A percentile compares a stretch with the other conserved stretches of the same genome.
phyloP scores from a whole-genome alignment of 495 filamentous ascomycete species.

The Saxophila tyrrhenica region DNA sequence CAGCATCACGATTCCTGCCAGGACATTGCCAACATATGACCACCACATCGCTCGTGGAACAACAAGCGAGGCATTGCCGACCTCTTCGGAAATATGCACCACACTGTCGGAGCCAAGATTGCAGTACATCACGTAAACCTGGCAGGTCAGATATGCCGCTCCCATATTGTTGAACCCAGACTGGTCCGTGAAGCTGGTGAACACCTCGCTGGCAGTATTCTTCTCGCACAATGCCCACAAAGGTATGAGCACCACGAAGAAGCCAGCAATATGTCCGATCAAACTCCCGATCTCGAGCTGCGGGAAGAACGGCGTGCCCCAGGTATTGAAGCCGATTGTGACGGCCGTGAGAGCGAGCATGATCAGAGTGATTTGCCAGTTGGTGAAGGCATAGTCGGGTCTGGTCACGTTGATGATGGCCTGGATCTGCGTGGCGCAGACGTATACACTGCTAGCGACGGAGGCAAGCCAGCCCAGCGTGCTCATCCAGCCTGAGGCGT shows the following conservation, averaged over 20 bases:
- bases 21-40: constrained; percentile 18
- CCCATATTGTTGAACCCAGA: constrained; percentile 30
- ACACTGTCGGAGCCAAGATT: constrained; percentile 17
- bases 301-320: constrained; percentile 30
- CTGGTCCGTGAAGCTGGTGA: constrained; percentile 27
- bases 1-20: constrained; percentile 24
- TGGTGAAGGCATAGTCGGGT: constrained; percentile 22
- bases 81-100: constrained; percentile 24
- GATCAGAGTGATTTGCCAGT: constrained; percentile 32
- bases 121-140: constrained; percentile 32
- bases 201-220: constrained; percentile 25
- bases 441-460: constrained; percentile 26
- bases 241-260: constrained; percentile 30
- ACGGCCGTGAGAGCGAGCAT: constrained; percentile 29
- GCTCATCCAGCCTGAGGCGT: constrained; percentile 40
- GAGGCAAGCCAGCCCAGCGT: constrained; percentile 34
- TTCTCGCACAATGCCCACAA: constrained; percentile 27
- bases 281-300: constrained; percentile 31
- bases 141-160: constrained; percentile 28
- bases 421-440: constrained; percentile 33
- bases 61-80: constrained; percentile 19
- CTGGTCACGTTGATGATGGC: constrained; percentile 24
- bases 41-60: constrained; percentile 21
- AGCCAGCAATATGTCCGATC: constrained; percentile 34
- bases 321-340: constrained; percentile 35